Conservation (phyloP, 73 alveolate species). For the Urostyla sp. region DNA sequence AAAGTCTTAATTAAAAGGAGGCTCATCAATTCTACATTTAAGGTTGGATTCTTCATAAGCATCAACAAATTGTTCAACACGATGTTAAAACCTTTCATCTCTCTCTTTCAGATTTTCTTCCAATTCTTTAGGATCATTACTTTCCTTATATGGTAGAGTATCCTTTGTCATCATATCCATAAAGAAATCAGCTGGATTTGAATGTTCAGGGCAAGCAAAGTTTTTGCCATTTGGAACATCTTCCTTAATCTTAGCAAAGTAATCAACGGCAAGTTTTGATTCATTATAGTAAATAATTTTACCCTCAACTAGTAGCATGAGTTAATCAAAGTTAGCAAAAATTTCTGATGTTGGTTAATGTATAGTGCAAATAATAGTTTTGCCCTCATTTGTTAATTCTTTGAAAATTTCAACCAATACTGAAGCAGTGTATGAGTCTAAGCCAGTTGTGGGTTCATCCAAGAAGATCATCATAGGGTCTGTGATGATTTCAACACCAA, state of each 20-base stretch:
- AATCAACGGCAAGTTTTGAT: slow-evolving; percentile 35
- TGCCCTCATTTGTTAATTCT: slow-evolving; percentile 20
- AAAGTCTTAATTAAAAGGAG: neutral
- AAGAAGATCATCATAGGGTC: slow-evolving; percentile 53
- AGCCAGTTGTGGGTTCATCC: slow-evolving; percentile 76
- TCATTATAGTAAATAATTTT: slow-evolving; percentile 43
- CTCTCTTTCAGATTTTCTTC: neutral
- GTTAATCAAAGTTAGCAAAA: slow-evolving; percentile 57
- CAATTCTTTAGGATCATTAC: neutral
- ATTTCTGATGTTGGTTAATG: slow-evolving; percentile 69
- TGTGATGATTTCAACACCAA: slow-evolving; percentile 60
- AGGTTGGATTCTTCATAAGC: neutral
- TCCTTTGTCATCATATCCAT: slow-evolving; percentile 68
- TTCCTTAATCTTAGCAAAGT: slow-evolving; percentile 45
- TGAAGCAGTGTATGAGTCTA: slow-evolving; percentile 67
- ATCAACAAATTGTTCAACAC: neutral
- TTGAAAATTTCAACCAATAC: slow-evolving; percentile 20
- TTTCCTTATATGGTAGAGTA: neutral
- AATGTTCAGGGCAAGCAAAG: slow-evolving; percentile 61
- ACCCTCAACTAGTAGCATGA: slow-evolving; percentile 67
- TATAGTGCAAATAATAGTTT: slow-evolving; percentile 60
- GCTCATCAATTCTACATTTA: neutral
- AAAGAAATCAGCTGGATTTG: slow-evolving; percentile 77
- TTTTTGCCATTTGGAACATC: too few species aligned
- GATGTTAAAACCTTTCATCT: neutral